phyloP scores from a whole-genome alignment of 805 yeast genomes.

The Yarrowia yakushimensis region DNA sequence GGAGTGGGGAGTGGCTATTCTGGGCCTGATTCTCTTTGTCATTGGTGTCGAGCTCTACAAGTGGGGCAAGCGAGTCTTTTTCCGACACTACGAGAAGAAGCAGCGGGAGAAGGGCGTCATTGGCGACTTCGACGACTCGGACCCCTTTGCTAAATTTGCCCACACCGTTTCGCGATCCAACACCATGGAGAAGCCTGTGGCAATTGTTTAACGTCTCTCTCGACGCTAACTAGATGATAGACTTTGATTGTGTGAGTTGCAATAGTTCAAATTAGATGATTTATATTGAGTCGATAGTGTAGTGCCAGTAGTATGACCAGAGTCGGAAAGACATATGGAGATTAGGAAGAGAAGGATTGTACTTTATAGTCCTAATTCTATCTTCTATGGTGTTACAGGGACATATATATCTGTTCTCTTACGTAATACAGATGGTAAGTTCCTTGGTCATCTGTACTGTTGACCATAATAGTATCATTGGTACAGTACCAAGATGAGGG shows the following conservation, averaged over 20 bases:
- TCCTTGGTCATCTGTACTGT: too few species aligned
- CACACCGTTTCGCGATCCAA: constrained; percentile 51
- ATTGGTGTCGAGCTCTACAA: constrained; percentile 65
- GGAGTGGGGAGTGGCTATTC: constrained; percentile 73
- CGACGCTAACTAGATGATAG: not conserved
- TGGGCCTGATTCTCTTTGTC: constrained; percentile 59
- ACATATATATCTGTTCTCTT: too few species aligned
- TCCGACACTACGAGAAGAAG: constrained; percentile 38
- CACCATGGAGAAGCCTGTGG: constrained; percentile 38
- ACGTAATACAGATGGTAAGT: too few species aligned
- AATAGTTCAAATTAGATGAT: too few species aligned
- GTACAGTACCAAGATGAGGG: too few species aligned
- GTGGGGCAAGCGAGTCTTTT: constrained; percentile 56
- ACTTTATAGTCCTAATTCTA: too few species aligned
- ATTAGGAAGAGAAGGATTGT: too few species aligned
- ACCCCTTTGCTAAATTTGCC: constrained; percentile 61
- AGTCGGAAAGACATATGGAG: too few species aligned
- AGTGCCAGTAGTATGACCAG: too few species aligned
- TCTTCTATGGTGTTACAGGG: too few species aligned
- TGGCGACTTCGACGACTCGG: constrained; percentile 56
- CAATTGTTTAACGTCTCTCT: not conserved
- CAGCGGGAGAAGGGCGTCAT: constrained; percentile 54
- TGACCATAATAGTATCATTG: too few species aligned
- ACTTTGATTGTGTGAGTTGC: not conserved
- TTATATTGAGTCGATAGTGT: too few species aligned